These are phyloP conservation scores for Aaosphaeria arxii DNA, from an alignment of 2,329 filamentous ascomycete genomes.

Conservation along the genomic window DNA sequence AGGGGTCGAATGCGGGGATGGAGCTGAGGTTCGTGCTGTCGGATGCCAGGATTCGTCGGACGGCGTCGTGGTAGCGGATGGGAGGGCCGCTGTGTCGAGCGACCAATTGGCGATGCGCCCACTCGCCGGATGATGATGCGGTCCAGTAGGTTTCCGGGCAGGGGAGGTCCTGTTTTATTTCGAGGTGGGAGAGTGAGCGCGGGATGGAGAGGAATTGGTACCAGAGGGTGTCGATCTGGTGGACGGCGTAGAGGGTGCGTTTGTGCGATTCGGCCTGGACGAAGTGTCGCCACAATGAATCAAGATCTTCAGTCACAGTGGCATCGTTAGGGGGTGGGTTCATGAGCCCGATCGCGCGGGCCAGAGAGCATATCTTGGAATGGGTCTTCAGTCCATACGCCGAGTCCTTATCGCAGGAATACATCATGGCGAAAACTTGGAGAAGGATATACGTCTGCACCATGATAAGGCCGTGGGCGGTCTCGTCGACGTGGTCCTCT, in stretches of 20 bases:
- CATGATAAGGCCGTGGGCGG: slow-evolving; percentile 2
- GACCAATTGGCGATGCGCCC: slow-evolving; percentile 13
- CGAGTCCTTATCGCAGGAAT: slow-evolving; percentile 12
- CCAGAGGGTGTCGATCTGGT: slow-evolving; percentile 19
- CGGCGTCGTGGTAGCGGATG: slow-evolving; percentile 13
- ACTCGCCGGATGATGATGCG: slow-evolving; percentile 12
- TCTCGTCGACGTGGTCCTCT: not conserved
- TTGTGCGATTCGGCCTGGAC: slow-evolving; percentile 11
- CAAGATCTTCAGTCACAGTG: slow-evolving; percentile 9
- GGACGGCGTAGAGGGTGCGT: slow-evolving; percentile 15
- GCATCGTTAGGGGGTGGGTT: slow-evolving; percentile 7
- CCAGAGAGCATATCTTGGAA: slow-evolving; percentile 16
- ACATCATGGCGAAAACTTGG: slow-evolving; percentile 16
- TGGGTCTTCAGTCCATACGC: slow-evolving; percentile 17
- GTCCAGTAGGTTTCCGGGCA: slow-evolving; percentile 15
- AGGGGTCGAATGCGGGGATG: slow-evolving; percentile 17
- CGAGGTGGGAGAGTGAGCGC: slow-evolving; percentile 18
- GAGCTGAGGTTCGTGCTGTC: slow-evolving; percentile 4
- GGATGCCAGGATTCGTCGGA: slow-evolving; percentile 11
- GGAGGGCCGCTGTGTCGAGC: slow-evolving; percentile 4
- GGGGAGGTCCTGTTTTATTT: slow-evolving; percentile 19
- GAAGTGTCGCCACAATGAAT: slow-evolving; percentile 14
- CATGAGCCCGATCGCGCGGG: slow-evolving; percentile 15
- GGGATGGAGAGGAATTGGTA: slow-evolving; percentile 21
- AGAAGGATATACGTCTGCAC: slow-evolving; percentile 17